These are phyloP conservation scores for Mycena venus DNA, from an alignment of 768 basidiomycete species.

Conservation along the genomic window DNA sequence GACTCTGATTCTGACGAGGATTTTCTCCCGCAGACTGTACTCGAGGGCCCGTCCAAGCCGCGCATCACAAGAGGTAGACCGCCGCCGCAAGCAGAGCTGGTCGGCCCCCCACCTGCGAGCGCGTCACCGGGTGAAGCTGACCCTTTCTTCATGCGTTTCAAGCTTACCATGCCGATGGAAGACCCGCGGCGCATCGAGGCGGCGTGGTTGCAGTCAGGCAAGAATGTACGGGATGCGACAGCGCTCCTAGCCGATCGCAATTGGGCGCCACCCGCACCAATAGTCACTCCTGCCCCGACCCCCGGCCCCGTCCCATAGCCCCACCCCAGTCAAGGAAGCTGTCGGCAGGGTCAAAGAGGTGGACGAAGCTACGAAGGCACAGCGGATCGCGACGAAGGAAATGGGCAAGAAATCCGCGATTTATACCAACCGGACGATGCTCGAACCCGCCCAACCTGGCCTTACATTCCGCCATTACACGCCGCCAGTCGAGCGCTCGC, in stretches of 20 bases:
- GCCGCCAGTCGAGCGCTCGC: conserved; percentile 31
- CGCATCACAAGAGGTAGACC: conserved; percentile 68
- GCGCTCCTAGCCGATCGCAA: conserved; percentile 66
- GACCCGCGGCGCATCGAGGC: conserved; percentile 61
- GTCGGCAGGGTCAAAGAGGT: conserved; percentile 78
- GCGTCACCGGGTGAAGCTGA: conserved; percentile 44
- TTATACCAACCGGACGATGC: conserved; percentile 73
- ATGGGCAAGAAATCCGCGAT: conserved; percentile 89
- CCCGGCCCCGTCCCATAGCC: background rate
- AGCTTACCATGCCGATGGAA: conserved; percentile 70
- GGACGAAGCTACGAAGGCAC: conserved; percentile 80
- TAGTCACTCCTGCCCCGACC: conserved; percentile 32
- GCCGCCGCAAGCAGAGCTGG: conserved; percentile 38
- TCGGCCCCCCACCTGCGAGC: conserved; percentile 43
- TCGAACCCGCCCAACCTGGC: conserved; percentile 64
- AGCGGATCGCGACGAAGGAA: conserved; percentile 74
- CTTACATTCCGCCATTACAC: conserved; percentile 51
- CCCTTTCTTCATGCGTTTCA: conserved; percentile 68
- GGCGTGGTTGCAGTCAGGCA: conserved; percentile 77
- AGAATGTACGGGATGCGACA: conserved; percentile 73
- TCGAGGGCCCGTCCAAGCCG: conserved; percentile 60
- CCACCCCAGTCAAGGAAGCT: conserved; percentile 43
- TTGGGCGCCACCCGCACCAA: conserved; percentile 60
- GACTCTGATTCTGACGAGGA: conserved; percentile 79
- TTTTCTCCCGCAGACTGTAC: conserved; percentile 64